These are phyloP conservation scores for Taphrina pruni DNA, from an alignment of 1,139 yeast genomes.

Conservation along the genomic window DNA sequence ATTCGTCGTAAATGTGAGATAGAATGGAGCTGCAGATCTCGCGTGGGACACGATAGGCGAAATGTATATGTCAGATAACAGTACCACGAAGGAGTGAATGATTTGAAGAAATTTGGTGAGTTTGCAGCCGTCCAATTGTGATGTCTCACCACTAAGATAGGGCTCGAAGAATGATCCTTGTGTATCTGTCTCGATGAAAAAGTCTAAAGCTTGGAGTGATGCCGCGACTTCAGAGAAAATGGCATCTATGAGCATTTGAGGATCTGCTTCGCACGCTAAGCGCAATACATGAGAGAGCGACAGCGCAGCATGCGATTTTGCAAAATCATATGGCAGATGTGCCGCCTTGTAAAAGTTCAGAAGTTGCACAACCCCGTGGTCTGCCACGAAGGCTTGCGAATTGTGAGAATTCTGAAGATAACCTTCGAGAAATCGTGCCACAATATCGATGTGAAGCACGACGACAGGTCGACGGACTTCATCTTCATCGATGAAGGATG, in stretches of 20 bases:
- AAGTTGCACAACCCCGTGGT: constrained; percentile 49
- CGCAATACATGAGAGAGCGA: constrained; percentile 47
- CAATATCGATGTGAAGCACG: constrained; percentile 46
- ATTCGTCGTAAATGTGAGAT: constrained; percentile 44
- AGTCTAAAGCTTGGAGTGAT: constrained; percentile 30
- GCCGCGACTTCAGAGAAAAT: constrained; percentile 38
- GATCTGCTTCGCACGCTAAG: constrained; percentile 43
- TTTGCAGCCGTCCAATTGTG: constrained; percentile 6
- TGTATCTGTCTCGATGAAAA: neutral
- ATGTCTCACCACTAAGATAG: constrained; percentile 7
- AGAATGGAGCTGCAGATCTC: constrained; percentile 45
- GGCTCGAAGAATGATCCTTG: constrained; percentile 42
- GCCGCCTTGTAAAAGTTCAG: constrained; percentile 49
- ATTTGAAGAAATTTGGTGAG: neutral
- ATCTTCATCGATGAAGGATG: constrained; percentile 32
- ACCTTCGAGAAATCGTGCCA: constrained; percentile 51
- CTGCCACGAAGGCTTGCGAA: constrained; percentile 51
- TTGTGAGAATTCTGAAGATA: constrained; percentile 51
- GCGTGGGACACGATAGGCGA: constrained; percentile 44
- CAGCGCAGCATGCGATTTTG: constrained; percentile 50
- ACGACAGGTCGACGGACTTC: constrained; percentile 28
- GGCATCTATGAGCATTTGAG: constrained; percentile 34
- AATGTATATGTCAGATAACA: constrained; percentile 45
- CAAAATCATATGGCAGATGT: constrained; percentile 53
- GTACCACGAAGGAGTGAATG: constrained; percentile 44